Evolutionary conservation across 1,139 yeast species (phyloP).

Genomic region (Taphrina wiesneri): DNA sequence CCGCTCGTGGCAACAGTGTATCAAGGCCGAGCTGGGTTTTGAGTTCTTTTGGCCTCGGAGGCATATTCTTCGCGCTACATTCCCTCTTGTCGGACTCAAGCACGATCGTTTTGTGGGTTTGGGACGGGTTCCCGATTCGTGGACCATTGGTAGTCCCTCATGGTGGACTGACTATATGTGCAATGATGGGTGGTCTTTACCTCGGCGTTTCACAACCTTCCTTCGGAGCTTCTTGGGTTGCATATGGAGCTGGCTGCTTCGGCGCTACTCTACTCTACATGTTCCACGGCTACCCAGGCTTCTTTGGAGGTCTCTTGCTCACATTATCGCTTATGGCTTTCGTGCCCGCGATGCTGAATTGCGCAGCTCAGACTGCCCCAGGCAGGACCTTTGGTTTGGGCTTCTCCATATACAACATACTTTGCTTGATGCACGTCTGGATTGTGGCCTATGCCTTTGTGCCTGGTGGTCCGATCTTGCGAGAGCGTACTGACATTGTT

Average conservation of each 20-base stretch:
- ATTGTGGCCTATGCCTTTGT: constrained; percentile 97
- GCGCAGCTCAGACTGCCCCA: constrained; percentile 54
- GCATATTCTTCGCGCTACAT: constrained; percentile 68
- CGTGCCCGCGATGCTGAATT: constrained; percentile 37
- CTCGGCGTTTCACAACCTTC: constrained; percentile 46
- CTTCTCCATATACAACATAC: constrained; percentile 54
- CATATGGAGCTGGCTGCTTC: constrained; percentile 50
- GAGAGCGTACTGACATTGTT: constrained; percentile 85
- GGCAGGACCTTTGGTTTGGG: constrained; percentile 61
- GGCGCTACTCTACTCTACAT: constrained; percentile 56
- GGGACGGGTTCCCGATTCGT: constrained; percentile 86
- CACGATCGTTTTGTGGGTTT: constrained; percentile 82
- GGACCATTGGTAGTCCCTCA: constrained; percentile 94
- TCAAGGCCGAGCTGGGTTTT: constrained; percentile 40
- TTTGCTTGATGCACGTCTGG: constrained; percentile 87
- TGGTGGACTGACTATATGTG: constrained; percentile 63
- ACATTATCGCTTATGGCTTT: constrained; percentile 55
- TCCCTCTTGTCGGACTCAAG: constrained; percentile 81
- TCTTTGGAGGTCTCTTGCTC: constrained; percentile 68
- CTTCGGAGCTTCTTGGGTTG: constrained; percentile 41
- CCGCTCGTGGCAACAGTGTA: neutral
- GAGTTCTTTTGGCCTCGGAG: constrained; percentile 74
- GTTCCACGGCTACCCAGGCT: constrained; percentile 78
- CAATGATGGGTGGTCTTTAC: constrained; percentile 60
- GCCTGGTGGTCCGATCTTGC: constrained; percentile 82